Conservation (phyloP, 2,329 filamentous ascomycete species). For the Tricladium varicosporioides region DNA sequence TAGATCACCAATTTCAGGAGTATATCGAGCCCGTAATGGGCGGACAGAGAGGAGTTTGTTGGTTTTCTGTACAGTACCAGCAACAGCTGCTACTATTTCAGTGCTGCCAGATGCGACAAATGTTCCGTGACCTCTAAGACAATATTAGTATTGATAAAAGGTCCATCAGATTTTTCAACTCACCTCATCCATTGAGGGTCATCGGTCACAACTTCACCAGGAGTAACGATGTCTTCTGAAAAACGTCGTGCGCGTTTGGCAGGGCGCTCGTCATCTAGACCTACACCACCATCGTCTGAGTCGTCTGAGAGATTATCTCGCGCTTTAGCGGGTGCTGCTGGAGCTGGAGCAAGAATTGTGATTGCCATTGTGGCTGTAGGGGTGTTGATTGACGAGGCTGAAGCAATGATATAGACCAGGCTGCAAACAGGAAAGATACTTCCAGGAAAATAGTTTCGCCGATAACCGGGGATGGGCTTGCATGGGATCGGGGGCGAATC, state of each 20-base stretch:
- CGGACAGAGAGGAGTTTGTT: slow-evolving; percentile 95
- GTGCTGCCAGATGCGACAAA: slow-evolving; percentile 63
- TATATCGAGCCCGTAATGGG: slow-evolving; percentile 88
- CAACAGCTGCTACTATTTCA: slow-evolving; percentile 84
- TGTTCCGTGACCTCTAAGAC: slow-evolving; percentile 81
- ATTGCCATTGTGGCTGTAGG: slow-evolving; percentile 31
- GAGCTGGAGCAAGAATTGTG: slow-evolving; percentile 33
- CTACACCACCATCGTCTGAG: slow-evolving; percentile 33
- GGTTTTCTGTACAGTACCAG: slow-evolving; percentile 85
- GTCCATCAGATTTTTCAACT: slow-evolving; percentile 17
- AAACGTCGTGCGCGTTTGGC: slow-evolving; percentile 39
- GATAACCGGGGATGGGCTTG: no score
- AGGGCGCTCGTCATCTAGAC: slow-evolving; percentile 41
- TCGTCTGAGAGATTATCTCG: slow-evolving; percentile 16
- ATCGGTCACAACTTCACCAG: slow-evolving; percentile 82
- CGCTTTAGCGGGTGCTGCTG: slow-evolving; percentile 22
- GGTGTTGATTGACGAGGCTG: slow-evolving; percentile 5
- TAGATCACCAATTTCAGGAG: slow-evolving; percentile 92
- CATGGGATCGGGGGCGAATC: no score
- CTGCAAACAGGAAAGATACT: background rate
- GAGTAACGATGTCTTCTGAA: slow-evolving; percentile 68
- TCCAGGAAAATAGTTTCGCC: no score
- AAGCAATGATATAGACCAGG: background rate
- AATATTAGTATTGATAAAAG: slow-evolving; percentile 17
- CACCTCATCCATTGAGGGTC: slow-evolving; percentile 96